A percentile compares a stretch with the other conserved stretches of the same genome.
These are phyloP conservation scores for Pilatotrama ljubarskyi DNA, from an alignment of 768 basidiomycete genomes.

Conservation along the genomic window DNA sequence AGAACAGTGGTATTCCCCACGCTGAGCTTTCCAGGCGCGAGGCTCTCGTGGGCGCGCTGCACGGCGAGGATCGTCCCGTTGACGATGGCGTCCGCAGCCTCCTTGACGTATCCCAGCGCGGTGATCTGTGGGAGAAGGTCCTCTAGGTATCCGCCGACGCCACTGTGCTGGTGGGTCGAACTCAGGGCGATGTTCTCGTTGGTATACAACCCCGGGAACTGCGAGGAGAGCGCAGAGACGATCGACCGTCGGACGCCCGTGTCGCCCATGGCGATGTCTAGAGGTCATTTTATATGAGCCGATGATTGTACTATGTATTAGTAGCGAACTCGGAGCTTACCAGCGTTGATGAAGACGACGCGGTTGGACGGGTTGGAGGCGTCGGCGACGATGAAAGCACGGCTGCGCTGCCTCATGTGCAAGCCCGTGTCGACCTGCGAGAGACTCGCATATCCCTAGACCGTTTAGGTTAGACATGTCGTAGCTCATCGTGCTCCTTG, in stretches of 20 bases:
- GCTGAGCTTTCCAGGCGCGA: slow-evolving; percentile 58
- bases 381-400: slow-evolving; percentile 76
- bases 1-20: slow-evolving; percentile 70
- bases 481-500: neutral
- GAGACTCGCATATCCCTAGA: slow-evolving; percentile 65
- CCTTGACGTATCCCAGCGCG: slow-evolving; percentile 68
- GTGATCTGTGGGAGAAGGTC: slow-evolving; percentile 78
- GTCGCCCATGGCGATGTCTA: slow-evolving; percentile 84
- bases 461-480: neutral
- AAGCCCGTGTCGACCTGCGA: slow-evolving; percentile 71
- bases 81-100: slow-evolving; percentile 73
- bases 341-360: slow-evolving; percentile 76
- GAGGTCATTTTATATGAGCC: neutral
- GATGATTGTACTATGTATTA: neutral
- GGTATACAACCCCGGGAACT: slow-evolving; percentile 65
- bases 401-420: slow-evolving; percentile 77
- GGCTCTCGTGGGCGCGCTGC: slow-evolving; percentile 60
- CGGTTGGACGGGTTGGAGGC: slow-evolving; percentile 54
- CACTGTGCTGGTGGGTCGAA: slow-evolving; percentile 74
- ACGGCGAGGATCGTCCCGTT: slow-evolving; percentile 69
- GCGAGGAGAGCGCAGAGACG: slow-evolving; percentile 52
- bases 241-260: slow-evolving; percentile 72
- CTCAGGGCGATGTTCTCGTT: slow-evolving; percentile 74
- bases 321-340: slow-evolving; percentile 34
- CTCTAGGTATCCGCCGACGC: slow-evolving; percentile 79